A percentile compares a stretch with the other conserved stretches of the same genome.
These are phyloP conservation scores for Schizochytrium sp. DNA, from an alignment of 108 stramenopile species.

Conservation along the genomic window DNA sequence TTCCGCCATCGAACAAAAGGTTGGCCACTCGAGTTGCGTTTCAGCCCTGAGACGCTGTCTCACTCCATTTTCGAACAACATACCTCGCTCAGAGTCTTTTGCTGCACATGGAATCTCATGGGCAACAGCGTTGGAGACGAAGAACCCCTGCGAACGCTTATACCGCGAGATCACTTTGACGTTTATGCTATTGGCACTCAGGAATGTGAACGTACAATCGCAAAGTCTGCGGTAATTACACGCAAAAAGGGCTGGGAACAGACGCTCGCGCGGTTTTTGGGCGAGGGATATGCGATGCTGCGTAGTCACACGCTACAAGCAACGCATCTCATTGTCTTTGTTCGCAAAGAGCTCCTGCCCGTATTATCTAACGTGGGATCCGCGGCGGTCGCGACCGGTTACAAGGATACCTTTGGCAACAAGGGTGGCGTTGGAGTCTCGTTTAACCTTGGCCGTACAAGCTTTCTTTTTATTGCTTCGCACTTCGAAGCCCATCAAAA, in stretches of 20 bases:
- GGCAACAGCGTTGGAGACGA: not conserved
- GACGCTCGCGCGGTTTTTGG: not conserved
- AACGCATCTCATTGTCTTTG: slow-evolving; percentile 21
- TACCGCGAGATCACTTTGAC: not conserved
- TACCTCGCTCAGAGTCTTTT: not conserved
- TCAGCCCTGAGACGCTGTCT: not conserved
- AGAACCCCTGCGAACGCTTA: not conserved
- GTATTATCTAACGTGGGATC: not conserved
- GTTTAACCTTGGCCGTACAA: slow-evolving; percentile 1
- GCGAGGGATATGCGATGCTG: not conserved
- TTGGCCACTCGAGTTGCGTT: not conserved
- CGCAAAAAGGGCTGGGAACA: slow-evolving; percentile 18
- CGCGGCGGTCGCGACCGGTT: slow-evolving; percentile 15
- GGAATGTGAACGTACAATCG: slow-evolving; percentile 22
- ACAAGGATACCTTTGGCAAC: slow-evolving; percentile 17
- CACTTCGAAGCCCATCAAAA: slow-evolving; percentile 18
- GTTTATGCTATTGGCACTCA: slow-evolving; percentile 2
- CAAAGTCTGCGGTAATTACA: not conserved
- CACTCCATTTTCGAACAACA: not conserved
- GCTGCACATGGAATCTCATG: slow-evolving; percentile 15
- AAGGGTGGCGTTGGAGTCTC: slow-evolving; percentile 28
- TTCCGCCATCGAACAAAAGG: not conserved
- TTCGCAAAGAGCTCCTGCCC: not conserved
- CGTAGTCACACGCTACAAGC: slow-evolving; percentile 9
- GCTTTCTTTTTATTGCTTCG: slow-evolving; percentile 8